Conservation (phyloP, 1,284 basidiomycete genomes). For the Volvariella volvacea region DNA sequence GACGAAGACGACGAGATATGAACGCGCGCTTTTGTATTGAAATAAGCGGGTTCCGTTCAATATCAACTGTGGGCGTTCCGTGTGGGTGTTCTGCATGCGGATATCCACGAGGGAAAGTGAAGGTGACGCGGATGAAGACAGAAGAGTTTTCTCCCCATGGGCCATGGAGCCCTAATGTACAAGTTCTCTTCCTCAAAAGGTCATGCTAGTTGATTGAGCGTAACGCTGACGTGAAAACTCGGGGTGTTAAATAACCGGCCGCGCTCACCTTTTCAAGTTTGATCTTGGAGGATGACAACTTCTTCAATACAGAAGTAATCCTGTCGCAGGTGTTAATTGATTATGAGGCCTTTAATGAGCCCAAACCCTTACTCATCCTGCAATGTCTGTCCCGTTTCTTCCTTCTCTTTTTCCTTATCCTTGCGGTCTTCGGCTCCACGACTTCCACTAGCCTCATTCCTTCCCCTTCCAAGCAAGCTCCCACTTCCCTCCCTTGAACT, state of each 20-base stretch:
- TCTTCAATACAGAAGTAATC: constrained; percentile 72
- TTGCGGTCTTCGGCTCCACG: constrained; percentile 27
- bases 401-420: constrained; percentile 29
- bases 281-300: constrained; percentile 66
- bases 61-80: constrained; percentile 71
- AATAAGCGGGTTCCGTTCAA: constrained; percentile 80
- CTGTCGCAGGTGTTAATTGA: constrained; percentile 25
- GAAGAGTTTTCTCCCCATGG: constrained; percentile 83
- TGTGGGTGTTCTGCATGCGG: constrained; percentile 55
- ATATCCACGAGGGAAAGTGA: constrained; percentile 83
- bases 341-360: no score
- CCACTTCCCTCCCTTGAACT: constrained; percentile 10
- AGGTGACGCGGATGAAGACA: constrained; percentile 85
- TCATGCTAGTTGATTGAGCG: constrained; percentile 54
- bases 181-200: constrained; percentile 71
- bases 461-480: constrained; percentile 18
- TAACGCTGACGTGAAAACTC: no score
- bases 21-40: constrained; percentile 68
- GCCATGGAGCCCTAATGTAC: constrained; percentile 82
- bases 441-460: constrained; percentile 36
- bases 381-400: constrained; percentile 43
- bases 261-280: constrained; percentile 74
- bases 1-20: constrained; percentile 69
- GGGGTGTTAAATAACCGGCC: constrained; percentile 8
- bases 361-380: constrained; percentile 66